Conservation (phyloP, 2,329 filamentous ascomycete genomes). For the Colletotrichum cordylinicola region DNA sequence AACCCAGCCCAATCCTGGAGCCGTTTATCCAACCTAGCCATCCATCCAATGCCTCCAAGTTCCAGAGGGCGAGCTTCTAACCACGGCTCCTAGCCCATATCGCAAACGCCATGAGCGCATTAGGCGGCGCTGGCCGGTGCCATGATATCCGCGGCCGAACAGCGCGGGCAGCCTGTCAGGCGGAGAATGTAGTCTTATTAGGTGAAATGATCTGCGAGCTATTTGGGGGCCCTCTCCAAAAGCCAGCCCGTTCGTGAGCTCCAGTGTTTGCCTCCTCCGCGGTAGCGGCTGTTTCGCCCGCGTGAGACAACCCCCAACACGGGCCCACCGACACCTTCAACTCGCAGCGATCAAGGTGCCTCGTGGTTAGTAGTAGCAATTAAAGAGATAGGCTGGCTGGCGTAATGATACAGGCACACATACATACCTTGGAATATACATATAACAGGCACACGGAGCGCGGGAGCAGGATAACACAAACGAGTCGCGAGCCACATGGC, state of each 20-base stretch:
- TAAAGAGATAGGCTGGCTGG: not conserved
- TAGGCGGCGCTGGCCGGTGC: not conserved
- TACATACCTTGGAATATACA: not conserved
- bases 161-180: constrained; percentile 13
- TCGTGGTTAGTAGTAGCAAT: not conserved
- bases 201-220: constrained; percentile 8
- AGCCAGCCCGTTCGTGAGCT: constrained; percentile 4
- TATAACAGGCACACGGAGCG: not conserved
- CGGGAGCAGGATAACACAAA: not conserved
- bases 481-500: not conserved
- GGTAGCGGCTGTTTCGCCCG: not conserved
- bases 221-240: not conserved
- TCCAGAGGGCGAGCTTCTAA: not conserved
- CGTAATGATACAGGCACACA: not conserved
- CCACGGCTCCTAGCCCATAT: not conserved
- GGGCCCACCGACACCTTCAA: not conserved
- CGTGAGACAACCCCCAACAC: not conserved
- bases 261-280: not conserved
- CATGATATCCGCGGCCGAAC: constrained; percentile 8
- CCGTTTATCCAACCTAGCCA: not conserved
- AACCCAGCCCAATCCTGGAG: not conserved
- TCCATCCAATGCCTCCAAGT: not conserved
- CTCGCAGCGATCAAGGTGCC: not conserved
- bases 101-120: constrained; percentile 1
- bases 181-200: constrained; percentile 22